These are phyloP conservation scores for Ogataea allantospora DNA, from an alignment of 805 yeast species.

Conservation along the genomic window DNA sequence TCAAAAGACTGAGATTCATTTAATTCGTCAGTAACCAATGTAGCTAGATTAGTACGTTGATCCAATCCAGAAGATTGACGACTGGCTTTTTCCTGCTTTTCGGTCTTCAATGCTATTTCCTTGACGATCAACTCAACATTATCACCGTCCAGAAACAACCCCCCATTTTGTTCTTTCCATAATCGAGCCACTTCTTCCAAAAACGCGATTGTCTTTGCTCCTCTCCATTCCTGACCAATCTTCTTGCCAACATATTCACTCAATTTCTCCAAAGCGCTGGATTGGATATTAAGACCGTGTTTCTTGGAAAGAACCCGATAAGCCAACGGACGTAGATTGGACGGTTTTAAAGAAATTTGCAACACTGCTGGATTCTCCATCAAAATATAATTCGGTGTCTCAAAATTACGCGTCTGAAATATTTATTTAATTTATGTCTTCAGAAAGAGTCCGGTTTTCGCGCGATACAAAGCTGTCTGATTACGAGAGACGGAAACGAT, in stretches of 20 bases:
- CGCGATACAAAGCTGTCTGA: slow-evolving; percentile 18
- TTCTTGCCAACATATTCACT: slow-evolving; percentile 73
- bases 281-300: slow-evolving; percentile 85
- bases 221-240: slow-evolving; percentile 87
- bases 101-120: slow-evolving; percentile 39
- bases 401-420: slow-evolving; percentile 12
- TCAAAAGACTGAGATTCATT: slow-evolving; percentile 7
- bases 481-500: slow-evolving; percentile 18
- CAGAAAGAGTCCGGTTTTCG: slow-evolving; percentile 20
- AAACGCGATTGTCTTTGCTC: slow-evolving; percentile 56
- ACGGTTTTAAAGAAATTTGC: slow-evolving; percentile 76
- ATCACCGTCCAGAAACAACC: slow-evolving; percentile 77
- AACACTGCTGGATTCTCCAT: slow-evolving; percentile 45
- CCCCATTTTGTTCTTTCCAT: slow-evolving; percentile 91
- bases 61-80: not conserved
- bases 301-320: slow-evolving; percentile 88
- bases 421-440: slow-evolving; percentile 5
- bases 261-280: slow-evolving; percentile 72
- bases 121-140: slow-evolving; percentile 62
- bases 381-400: not conserved
- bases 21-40: slow-evolving; percentile 1
- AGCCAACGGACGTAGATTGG: slow-evolving; percentile 86
- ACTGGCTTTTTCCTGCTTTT: slow-evolving; percentile 17
- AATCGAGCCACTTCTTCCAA: slow-evolving; percentile 74
- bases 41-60: slow-evolving; percentile 1